Conservation (phyloP, 2,329 filamentous ascomycete genomes). For the Clonostachys byssicola region DNA sequence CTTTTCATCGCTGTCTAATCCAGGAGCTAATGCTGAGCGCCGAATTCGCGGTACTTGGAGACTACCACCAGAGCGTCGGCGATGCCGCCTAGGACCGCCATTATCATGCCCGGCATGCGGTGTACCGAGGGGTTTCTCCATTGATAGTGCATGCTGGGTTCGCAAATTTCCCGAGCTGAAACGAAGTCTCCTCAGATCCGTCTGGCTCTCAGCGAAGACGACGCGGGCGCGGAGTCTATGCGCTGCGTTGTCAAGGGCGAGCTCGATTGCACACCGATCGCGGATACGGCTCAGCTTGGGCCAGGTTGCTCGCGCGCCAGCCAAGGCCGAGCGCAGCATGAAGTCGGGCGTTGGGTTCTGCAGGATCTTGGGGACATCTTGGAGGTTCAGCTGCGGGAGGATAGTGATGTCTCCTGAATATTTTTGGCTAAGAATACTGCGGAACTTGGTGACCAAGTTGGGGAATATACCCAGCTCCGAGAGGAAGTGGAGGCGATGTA, state of each 20-base stretch:
- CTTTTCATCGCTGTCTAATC: slow-evolving; percentile 33
- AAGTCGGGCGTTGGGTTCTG: slow-evolving; percentile 84
- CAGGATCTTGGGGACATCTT: slow-evolving; percentile 72
- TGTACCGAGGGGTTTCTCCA: slow-evolving; percentile 9
- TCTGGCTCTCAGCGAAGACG: slow-evolving; percentile 63
- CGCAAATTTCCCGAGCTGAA: background rate
- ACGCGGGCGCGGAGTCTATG: slow-evolving; percentile 63
- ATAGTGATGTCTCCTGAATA: slow-evolving; percentile 97
- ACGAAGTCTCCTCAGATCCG: slow-evolving; percentile 48
- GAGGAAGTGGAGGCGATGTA: slow-evolving; percentile 77
- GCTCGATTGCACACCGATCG: slow-evolving; percentile 83
- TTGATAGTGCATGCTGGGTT: slow-evolving; percentile 3
- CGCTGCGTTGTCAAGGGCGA: slow-evolving; percentile 75
- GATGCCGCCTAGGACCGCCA: slow-evolving; percentile 25
- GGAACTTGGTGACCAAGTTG: slow-evolving; percentile 71
- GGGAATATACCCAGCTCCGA: slow-evolving; percentile 78
- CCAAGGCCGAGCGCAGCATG: slow-evolving; percentile 73
- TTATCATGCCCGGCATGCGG: background rate
- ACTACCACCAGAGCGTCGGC: slow-evolving; percentile 47
- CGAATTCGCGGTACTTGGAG: slow-evolving; percentile 31
- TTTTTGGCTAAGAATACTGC: slow-evolving; percentile 80
- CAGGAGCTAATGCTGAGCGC: slow-evolving; percentile 28
- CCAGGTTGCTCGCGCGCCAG: slow-evolving; percentile 87
- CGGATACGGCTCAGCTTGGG: slow-evolving; percentile 81
- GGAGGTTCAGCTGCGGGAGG: slow-evolving; percentile 70